A percentile compares a stretch with the other conserved stretches of the same genome.
phyloP scores from a whole-genome alignment of 257 asterid species.

The Leptodermis oblonga region DNA sequence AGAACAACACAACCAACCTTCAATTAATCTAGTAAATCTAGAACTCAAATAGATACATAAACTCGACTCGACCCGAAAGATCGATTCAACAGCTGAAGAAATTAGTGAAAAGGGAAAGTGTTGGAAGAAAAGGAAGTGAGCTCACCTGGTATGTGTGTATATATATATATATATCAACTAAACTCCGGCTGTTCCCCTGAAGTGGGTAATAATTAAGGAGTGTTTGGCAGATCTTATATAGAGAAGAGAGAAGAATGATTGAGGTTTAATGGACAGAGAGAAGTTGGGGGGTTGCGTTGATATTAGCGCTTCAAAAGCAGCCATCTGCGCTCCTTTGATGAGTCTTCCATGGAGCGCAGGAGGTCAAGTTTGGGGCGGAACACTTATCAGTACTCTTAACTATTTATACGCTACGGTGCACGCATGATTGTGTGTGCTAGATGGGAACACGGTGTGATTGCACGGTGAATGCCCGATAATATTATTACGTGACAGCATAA shows the following conservation, averaged over 20 bases:
- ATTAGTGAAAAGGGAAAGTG: background rate
- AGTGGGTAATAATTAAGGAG: background rate
- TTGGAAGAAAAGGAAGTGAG: background rate
- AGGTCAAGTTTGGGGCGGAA: slow-evolving; percentile 18
- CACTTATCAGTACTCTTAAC: background rate
- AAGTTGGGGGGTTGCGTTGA: background rate
- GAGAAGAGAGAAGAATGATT: slow-evolving; percentile 1
- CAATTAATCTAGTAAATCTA: background rate
- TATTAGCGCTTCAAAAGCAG: slow-evolving; percentile 10
- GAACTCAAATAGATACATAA: background rate
- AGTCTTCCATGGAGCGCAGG: slow-evolving; percentile 6
- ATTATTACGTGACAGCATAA: no score
- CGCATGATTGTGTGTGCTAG: no score
- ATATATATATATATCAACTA: no score
- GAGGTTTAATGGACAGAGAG: background rate
- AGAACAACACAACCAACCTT: background rate
- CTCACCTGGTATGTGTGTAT: background rate
- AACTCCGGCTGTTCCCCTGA: slow-evolving; percentile 2
- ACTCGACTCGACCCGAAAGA: no score
- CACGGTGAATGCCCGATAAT: no score
- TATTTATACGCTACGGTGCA: background rate
- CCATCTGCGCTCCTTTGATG: background rate
- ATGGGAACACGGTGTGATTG: no score
- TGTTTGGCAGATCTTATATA: background rate
- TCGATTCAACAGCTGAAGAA: no score